Percentiles rank a stretch among this genome's conserved stretches.
Conservation (phyloP, 2,329 filamentous ascomycete genomes). For the Pseudocercospora musae region DNA sequence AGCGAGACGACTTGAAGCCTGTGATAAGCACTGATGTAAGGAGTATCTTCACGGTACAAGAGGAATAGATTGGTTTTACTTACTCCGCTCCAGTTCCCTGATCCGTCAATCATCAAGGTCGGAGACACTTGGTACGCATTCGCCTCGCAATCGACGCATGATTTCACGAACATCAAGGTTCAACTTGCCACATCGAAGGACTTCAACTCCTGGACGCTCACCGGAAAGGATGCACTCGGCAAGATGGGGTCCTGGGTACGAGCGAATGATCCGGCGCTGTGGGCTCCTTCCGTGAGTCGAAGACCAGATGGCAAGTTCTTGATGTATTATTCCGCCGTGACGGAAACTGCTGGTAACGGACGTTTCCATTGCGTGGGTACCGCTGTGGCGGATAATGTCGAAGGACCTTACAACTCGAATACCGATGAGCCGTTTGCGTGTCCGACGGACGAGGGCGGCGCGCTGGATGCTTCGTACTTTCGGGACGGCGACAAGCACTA, state of each 20-base stretch:
- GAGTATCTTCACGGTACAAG: neutral
- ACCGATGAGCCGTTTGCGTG: conserved; percentile 26
- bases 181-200: conserved; percentile 37
- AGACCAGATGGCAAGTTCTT: conserved; percentile 28
- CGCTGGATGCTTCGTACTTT: conserved; percentile 31
- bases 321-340: conserved; percentile 32
- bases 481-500: conserved; percentile 26
- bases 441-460: conserved; percentile 28
- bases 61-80: neutral
- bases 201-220: conserved; percentile 33
- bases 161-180: conserved; percentile 28
- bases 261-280: conserved; percentile 27
- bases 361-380: conserved; percentile 31
- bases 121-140: conserved; percentile 38
- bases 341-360: conserved; percentile 23
- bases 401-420: conserved; percentile 27
- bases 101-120: conserved; percentile 35
- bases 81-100: conserved; percentile 32
- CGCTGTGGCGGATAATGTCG: conserved; percentile 22
- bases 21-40: conserved; percentile 21
- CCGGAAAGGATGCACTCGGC: conserved; percentile 32
- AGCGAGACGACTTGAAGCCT: conserved; percentile 10
- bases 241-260: conserved; percentile 31
- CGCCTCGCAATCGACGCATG: conserved; percentile 31
- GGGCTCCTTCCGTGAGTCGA: conserved; percentile 36